A percentile compares a stretch with the other conserved stretches of the same genome.
phyloP scores from a whole-genome alignment of 1,284 basidiomycete genomes.

The Singerocomus inundabilis region DNA sequence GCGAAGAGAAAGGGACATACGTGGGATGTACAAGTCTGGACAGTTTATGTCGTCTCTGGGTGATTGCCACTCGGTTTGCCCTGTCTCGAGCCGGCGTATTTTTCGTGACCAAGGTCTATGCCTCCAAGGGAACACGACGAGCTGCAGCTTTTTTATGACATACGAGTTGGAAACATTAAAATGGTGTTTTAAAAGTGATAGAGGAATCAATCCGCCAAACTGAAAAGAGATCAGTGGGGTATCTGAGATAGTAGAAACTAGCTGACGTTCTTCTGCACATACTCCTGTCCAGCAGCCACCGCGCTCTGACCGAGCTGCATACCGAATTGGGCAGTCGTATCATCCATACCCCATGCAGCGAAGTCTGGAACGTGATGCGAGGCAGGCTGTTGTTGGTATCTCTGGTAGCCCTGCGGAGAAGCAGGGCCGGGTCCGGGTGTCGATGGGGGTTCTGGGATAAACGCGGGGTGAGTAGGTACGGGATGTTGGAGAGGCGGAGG shows the following conservation, averaged over 20 bases:
- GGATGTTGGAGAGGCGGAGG: conserved; percentile 86
- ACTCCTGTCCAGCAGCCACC: conserved; percentile 92
- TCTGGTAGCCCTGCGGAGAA: conserved; percentile 74
- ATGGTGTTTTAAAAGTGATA: conserved; percentile 83
- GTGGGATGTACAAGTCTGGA: conserved; percentile 95
- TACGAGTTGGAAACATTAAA: conserved; percentile 98
- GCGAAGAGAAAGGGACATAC: conserved; percentile 45
- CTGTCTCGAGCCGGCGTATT: conserved; percentile 60
- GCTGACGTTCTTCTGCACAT: conserved; percentile 91
- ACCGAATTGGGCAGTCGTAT: conserved; percentile 93
- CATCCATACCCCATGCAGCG: conserved; percentile 82
- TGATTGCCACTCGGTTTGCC: conserved; percentile 78
- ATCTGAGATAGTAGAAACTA: background rate
- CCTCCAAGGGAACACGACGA: conserved; percentile 95
- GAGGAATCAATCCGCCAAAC: conserved; percentile 79
- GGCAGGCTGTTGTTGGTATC: conserved; percentile 46
- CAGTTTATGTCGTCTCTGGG: conserved; percentile 95
- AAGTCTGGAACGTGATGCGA: conserved; percentile 50
- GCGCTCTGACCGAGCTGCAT: conserved; percentile 95
- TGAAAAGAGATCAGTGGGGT: conserved; percentile 31
- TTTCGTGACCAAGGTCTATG: conserved; percentile 82
- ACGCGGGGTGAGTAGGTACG: conserved; percentile 86
- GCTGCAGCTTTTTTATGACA: conserved; percentile 85
- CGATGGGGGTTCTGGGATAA: conserved; percentile 84
- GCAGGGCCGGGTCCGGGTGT: conserved; percentile 53